Evolutionary conservation across 2,329 filamentous ascomycete species (phyloP), one percentile per base, ranked within the genome.

Genomic region (Dryadomyces sulphureus): DNA sequence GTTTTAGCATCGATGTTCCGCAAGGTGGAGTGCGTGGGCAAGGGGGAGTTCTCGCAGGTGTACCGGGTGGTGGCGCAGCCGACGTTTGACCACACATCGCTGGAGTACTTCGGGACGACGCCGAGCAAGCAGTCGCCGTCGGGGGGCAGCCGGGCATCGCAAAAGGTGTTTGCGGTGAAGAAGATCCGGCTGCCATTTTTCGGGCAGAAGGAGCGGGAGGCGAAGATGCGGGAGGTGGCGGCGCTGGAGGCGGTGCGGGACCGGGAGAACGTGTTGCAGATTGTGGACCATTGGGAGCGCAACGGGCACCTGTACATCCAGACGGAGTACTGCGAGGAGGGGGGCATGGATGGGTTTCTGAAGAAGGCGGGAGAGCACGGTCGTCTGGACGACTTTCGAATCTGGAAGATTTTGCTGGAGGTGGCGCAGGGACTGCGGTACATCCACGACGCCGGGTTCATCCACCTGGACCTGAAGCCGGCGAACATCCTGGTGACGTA

Each of bases 371-470:
- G 92, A 21, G 73, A 81, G 50, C 87, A 84, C 59, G 89, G 87
- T 41, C 77, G 90, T 54, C 66, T 98, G 53, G 92, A 98, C 62
- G 92, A 96, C 61, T 98, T 98, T 65, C 78, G 92, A 50, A 95
- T 96, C 62, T 98, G 92, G 87, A 98, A 98, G 67, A 90, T 96
- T 48, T 68, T 96, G 55, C 75, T 94, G 38, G 92, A 98, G 61
- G 65, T 94, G 49, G 75, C 81, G 56, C 68, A 83, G 84, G 92
- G 92, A 34, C 63, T 98, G 51, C 82, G 87, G 61, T 83, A 90
- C 51, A 92, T 98, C 43, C 92, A 98, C 58, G 78, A 89, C 54
- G 80, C 80, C 46, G 85, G 85, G 5, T 93, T 89, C 56, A 84
- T 90, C 55, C 85, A 93, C 54, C 72, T 92, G 36, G 85, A 93